These are phyloP conservation scores for Annulohypoxylon maeteangense DNA, from an alignment of 495 filamentous ascomycete species.

Conservation along the genomic window DNA sequence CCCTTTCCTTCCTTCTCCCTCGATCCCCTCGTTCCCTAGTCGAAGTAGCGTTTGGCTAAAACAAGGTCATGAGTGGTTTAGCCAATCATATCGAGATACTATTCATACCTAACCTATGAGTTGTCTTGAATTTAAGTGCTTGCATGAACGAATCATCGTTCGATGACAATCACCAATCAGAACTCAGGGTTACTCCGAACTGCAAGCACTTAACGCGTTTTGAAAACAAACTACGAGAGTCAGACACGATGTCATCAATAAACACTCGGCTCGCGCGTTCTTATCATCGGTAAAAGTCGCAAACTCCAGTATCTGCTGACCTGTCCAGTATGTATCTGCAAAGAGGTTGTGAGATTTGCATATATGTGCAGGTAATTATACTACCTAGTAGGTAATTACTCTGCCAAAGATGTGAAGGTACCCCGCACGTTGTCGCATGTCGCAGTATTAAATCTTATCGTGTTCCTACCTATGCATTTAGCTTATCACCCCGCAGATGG, in stretches of 20 bases:
- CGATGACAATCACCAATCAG: slow-evolving; percentile 14
- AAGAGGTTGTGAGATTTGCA: no score
- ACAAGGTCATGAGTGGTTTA: slow-evolving; percentile 18
- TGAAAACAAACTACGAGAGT: slow-evolving; percentile 23
- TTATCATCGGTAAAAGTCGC: slow-evolving; percentile 23
- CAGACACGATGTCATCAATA: slow-evolving; percentile 16
- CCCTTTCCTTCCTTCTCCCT: background rate
- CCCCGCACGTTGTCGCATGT: slow-evolving; percentile 32
- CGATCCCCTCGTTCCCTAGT: slow-evolving; percentile 18
- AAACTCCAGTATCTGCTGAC: slow-evolving; percentile 26
- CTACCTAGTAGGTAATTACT: no score
- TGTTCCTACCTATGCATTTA: slow-evolving; percentile 4
- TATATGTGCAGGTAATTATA: slow-evolving; percentile 3
- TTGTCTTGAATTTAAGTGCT: slow-evolving; percentile 42
- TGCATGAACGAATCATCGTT: slow-evolving; percentile 38
- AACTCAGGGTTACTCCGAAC: slow-evolving; percentile 15
- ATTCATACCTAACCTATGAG: slow-evolving; percentile 25
- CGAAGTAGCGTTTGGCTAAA: slow-evolving; percentile 26
- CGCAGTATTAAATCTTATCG: slow-evolving; percentile 32
- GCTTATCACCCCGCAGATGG: slow-evolving; percentile 40
- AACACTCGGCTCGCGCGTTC: background rate
- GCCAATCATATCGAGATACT: slow-evolving; percentile 27
- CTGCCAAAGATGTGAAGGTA: background rate
- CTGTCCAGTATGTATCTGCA: slow-evolving; percentile 6
- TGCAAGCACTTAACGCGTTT: slow-evolving; percentile 39